Base-by-base conservation (phyloP, 2,329 filamentous ascomycete species). In the Xylaria sp. region DNA sequence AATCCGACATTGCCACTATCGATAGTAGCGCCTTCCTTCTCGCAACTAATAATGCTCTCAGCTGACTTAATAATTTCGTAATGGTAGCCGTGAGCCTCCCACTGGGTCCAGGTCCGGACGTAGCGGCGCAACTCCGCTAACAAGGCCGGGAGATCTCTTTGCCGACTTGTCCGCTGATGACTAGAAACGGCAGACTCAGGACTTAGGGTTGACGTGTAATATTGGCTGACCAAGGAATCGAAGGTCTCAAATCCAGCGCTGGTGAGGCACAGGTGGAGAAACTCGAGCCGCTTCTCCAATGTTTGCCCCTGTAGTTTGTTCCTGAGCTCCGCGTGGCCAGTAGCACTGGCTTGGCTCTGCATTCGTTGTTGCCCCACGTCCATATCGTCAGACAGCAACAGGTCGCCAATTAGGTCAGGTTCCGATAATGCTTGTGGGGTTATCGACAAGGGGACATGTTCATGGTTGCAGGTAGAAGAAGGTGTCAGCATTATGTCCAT, bases 51-150 rank as follows among this genome's bases (percentile, higher is more conserved):
- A n/a, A 60, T 60, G 43, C 43, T 60, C 57, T 60, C 57, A 28
- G 30, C 57, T 20, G 57, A 60, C 23, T 60, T 60, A 8, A 60
- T 48, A 0, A 50, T 60, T n/a, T 60, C 57, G 20, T 60, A 60
- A 60, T 45, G 39, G 57, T 60, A 60, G 57, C 57, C 57, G 20
- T 60, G 57, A n/a, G 30, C 57, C n/a, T 60, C 57, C 57, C 57
- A 60, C 30, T 60, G 57, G 10, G 57, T 60, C 57, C 57, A 60
- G 41, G 50, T 60, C 28, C 41, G 57, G n/a, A 60, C 43, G 8
- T 48, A 50, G 12, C 43, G 28, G 10, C 57, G 41, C 15, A 60
- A 18, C 41, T 60, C 57, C 4, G 57, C 43, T 12, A 60, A 13
- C 7, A 60, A 6, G 30, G 50, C 6, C 8, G 57, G 57, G 15